Base-by-base conservation (phyloP, 2,329 filamentous ascomycete species). In the Coniochaeta pulveracea region DNA sequence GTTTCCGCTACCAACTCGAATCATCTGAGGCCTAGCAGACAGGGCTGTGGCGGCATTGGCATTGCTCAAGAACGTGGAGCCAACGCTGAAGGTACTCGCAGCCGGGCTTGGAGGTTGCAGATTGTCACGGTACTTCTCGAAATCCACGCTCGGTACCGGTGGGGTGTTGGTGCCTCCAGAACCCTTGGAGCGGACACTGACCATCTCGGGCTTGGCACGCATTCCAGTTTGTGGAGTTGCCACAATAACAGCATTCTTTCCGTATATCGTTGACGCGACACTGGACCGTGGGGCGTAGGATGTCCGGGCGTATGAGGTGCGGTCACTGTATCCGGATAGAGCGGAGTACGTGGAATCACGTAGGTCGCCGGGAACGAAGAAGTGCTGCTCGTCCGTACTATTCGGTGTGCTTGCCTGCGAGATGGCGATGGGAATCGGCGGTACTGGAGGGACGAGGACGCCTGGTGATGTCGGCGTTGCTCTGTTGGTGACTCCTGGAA, bases 401-500 rank as follows among this genome's bases (percentile, higher is more conserved):
- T 57, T 54, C 2, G 76, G 75, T 36, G 61, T 73, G 47, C 61
- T 67, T 38, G 64, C 60, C 38, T 69, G 66, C 10, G 78, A 73
- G 35, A 76, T 64, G 24, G 72, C 65, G 46, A 72, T 76, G 29
- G 91, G 89, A 40, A 96, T 85, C 11, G 89, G 86, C 26, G 91
- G 91, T 4, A 98, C 88, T 0, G 89, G 89, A n/a, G 88, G 86
- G 4, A 93, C 82, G 33, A 89, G 71, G 14, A 85, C 63, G 24
- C 76, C 77, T 3, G 85, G 84, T 1, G 85, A 89, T n/a, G 81
- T 79, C 5, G 84, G 82, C 6, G 80, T 78, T 10, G 88, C 86
- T 44, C 89, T 76, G 60, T 95, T 95, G 39, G 85, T 95, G 48
- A 96, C 88, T 39, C 91, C 91, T 10, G 91, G 91, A 44, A 98